These are phyloP conservation scores for Penicillium sp. DNA, from an alignment of 2,329 filamentous ascomycete genomes.

Conservation along the genomic window DNA sequence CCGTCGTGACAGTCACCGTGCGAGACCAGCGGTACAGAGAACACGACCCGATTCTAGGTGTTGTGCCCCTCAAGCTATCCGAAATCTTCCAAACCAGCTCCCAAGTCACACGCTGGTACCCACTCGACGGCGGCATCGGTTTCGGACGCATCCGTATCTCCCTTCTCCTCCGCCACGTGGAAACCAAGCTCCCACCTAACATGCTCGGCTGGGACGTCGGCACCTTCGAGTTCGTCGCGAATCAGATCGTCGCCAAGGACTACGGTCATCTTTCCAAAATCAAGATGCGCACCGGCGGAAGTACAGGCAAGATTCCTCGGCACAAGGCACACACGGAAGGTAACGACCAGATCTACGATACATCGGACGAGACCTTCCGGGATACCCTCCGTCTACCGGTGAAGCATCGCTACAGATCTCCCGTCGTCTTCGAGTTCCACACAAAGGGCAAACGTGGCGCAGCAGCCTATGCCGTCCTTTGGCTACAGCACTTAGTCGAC, in stretches of 20 bases:
- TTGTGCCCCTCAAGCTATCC: constrained; percentile 82
- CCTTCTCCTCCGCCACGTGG: constrained; percentile 83
- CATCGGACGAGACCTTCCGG: constrained; percentile 52
- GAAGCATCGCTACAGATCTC: constrained; percentile 84
- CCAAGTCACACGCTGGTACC: constrained; percentile 89
- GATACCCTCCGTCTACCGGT: constrained; percentile 74
- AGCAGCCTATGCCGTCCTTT: constrained; percentile 75
- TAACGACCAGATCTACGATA: constrained; percentile 61
- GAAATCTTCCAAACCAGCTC: constrained; percentile 86
- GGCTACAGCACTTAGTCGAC: constrained; percentile 83
- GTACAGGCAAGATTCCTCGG: constrained; percentile 67
- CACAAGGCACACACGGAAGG: constrained; percentile 61
- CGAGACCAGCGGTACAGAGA: constrained; percentile 86
- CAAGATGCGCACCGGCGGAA: constrained; percentile 79
- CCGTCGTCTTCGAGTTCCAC: constrained; percentile 85
- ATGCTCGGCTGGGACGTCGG: constrained; percentile 95
- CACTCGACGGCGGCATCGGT: constrained; percentile 89
- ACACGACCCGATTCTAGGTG: constrained; percentile 90
- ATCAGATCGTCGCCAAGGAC: constrained; percentile 64
- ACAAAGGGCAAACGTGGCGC: constrained; percentile 65
- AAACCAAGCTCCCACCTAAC: constrained; percentile 77
- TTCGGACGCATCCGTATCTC: constrained; percentile 89
- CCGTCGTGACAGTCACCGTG: constrained; percentile 82
- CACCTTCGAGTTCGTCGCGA: constrained; percentile 81
- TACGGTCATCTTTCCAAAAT: constrained; percentile 68